phyloP scores from a whole-genome alignment of 371 early-diverging fungal species.

The Zancudomyces culisetae region DNA sequence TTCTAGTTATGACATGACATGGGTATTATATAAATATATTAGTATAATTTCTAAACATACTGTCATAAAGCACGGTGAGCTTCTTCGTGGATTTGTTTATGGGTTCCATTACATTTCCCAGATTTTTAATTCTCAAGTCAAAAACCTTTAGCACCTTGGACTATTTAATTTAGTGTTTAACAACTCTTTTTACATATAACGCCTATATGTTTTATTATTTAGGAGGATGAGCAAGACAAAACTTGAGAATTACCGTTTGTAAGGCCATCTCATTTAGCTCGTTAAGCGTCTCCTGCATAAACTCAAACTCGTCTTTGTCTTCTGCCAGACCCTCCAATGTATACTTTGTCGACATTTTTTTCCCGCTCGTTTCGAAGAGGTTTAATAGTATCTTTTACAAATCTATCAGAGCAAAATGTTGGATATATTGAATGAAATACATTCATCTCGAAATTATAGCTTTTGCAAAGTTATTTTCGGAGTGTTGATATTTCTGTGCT shows the following conservation, averaged over 20 bases:
- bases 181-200: no score
- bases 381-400: no score
- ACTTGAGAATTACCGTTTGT: conserved; percentile 19
- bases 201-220: not conserved
- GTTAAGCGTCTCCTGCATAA: conserved; percentile 23
- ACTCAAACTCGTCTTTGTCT: conserved; percentile 23
- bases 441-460: no score
- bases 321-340: conserved; percentile 18
- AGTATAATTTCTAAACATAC: no score
- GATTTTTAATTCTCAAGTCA: conserved; percentile 54
- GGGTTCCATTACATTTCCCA: conserved; percentile 64
- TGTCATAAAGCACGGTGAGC: conserved; percentile 52
- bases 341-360: conserved; percentile 13
- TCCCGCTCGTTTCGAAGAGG: not conserved
- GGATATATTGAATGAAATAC: no score
- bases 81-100: conserved; percentile 72
- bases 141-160: conserved; percentile 54
- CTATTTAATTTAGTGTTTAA: no score
- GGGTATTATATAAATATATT: no score
- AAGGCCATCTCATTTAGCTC: conserved; percentile 23
- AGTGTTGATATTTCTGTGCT: no score
- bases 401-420: no score
- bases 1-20: no score
- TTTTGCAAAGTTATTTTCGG: no score
- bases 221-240: no score